Evolutionary conservation across 1,284 basidiomycete genomes (phyloP).

Genomic region (Rhodotorula sp.): DNA sequence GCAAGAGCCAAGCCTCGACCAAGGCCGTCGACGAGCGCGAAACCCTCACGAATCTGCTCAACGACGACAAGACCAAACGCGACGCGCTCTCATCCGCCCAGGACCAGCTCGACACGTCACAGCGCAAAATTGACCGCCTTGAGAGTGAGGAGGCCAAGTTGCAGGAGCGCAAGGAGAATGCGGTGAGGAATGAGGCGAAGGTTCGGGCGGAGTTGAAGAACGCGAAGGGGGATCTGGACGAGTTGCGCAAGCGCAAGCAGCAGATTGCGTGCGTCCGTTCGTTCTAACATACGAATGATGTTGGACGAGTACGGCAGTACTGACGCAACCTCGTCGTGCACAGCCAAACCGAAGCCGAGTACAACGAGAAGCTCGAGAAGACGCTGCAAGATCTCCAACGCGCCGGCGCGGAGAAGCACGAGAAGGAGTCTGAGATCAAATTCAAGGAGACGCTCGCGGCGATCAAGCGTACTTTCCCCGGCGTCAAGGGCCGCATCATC

Average conservation of each 20-base stretch:
- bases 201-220: slow-evolving; percentile 70
- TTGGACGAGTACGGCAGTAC: too few species aligned
- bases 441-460: slow-evolving; percentile 81
- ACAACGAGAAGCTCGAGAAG: slow-evolving; percentile 84
- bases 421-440: slow-evolving; percentile 77
- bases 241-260: slow-evolving; percentile 25
- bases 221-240: slow-evolving; percentile 59
- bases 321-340: neutral
- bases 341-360: slow-evolving; percentile 81
- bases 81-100: slow-evolving; percentile 59
- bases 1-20: slow-evolving; percentile 68
- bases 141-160: slow-evolving; percentile 61
- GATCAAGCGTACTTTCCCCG: slow-evolving; percentile 83
- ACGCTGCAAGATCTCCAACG: slow-evolving; percentile 81
- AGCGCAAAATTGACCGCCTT: slow-evolving; percentile 61
- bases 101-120: slow-evolving; percentile 65
- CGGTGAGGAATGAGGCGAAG: slow-evolving; percentile 54
- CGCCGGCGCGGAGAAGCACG: slow-evolving; percentile 78
- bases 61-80: slow-evolving; percentile 73
- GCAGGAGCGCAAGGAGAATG: slow-evolving; percentile 62
- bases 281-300: too few species aligned
- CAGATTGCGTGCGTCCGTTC: slow-evolving; percentile 11
- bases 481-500: slow-evolving; percentile 69
- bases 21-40: slow-evolving; percentile 85
- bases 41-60: slow-evolving; percentile 72